phyloP scores from a whole-genome alignment of 2,329 filamentous ascomycete genomes.

The Microdochium bolleyi region DNA sequence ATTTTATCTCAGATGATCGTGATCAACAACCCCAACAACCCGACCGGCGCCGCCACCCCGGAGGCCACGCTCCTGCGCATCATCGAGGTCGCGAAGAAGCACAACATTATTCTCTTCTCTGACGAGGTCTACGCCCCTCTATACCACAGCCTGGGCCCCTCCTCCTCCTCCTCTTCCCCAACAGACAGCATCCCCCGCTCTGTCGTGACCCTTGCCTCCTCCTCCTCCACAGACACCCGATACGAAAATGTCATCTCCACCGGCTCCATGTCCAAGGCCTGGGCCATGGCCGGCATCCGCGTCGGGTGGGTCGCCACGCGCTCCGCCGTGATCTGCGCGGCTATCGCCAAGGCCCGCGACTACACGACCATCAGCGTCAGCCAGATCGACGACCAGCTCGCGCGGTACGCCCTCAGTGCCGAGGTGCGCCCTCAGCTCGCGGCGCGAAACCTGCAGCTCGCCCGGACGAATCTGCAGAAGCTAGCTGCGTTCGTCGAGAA shows the following conservation, averaged over 20 bases:
- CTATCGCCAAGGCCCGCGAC: constrained; percentile 58
- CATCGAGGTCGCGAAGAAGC: constrained; percentile 52
- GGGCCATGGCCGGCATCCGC: constrained; percentile 72
- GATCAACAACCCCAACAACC: constrained; percentile 72
- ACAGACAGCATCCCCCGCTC: constrained; percentile 51
- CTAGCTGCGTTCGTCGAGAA: constrained; percentile 55
- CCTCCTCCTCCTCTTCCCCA: constrained; percentile 19
- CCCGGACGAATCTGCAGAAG: constrained; percentile 51
- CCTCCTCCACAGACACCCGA: not conserved
- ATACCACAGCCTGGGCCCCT: constrained; percentile 51
- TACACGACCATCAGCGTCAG: constrained; percentile 85
- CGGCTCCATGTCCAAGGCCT: constrained; percentile 80
- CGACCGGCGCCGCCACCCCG: constrained; percentile 65
- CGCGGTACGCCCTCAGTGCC: constrained; percentile 60
- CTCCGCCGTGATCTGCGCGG: constrained; percentile 51
- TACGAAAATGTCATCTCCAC: constrained; percentile 67
- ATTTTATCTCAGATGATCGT: constrained; percentile 37
- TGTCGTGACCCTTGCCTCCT: constrained; percentile 52
- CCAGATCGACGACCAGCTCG: constrained; percentile 73
- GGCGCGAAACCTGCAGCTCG: constrained; percentile 53
- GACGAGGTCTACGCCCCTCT: constrained; percentile 83
- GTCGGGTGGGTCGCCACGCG: constrained; percentile 76
- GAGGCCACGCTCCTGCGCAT: constrained; percentile 52
- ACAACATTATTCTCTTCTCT: constrained; percentile 58
- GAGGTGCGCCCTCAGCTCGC: constrained; percentile 31